Evolutionary conservation across 805 yeast genomes (phyloP).

Genomic region (Blastobotrys mokoenaii): DNA sequence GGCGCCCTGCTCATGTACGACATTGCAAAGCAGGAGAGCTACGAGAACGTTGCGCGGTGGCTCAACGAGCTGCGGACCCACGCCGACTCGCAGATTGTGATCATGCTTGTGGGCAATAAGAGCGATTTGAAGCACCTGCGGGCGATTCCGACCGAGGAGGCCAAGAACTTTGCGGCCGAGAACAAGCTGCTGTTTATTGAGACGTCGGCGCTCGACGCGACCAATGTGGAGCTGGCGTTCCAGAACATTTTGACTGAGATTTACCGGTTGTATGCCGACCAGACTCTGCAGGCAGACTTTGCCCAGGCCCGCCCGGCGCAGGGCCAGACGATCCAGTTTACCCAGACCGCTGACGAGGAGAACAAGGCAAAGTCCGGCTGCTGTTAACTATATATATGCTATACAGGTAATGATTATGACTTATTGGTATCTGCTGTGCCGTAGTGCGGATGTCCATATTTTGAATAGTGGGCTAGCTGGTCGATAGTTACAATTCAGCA

Average conservation of each 20-base stretch:
- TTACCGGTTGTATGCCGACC: constrained; percentile 94
- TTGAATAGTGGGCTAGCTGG: no score
- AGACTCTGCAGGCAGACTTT: constrained; percentile 75
- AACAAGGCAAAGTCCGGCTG: constrained; percentile 30
- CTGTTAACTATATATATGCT: no score
- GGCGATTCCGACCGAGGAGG: constrained; percentile 97
- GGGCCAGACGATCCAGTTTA: constrained; percentile 87
- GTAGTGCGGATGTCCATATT: no score
- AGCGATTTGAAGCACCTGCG: constrained; percentile 90
- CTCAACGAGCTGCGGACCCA: constrained; percentile 91
- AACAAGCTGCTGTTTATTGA: constrained; percentile 89
- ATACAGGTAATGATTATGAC: no score
- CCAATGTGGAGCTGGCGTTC: constrained; percentile 91
- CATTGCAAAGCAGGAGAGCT: constrained; percentile 87
- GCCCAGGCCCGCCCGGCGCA: constrained; percentile 55
- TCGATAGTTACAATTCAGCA: no score
- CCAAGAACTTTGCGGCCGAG: constrained; percentile 85
- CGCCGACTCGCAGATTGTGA: constrained; percentile 93
- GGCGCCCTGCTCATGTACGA: constrained; percentile 96
- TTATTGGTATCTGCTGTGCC: no score
- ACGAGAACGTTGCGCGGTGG: constrained; percentile 85
- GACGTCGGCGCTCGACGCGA: constrained; percentile 83
- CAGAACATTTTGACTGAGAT: constrained; percentile 87
- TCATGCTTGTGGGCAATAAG: constrained; percentile 94
- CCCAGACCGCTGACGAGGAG: constrained; percentile 86